Evolutionary conservation across 768 basidiomycete genomes (phyloP).

Genomic region (Pisolithus microcarpus): DNA sequence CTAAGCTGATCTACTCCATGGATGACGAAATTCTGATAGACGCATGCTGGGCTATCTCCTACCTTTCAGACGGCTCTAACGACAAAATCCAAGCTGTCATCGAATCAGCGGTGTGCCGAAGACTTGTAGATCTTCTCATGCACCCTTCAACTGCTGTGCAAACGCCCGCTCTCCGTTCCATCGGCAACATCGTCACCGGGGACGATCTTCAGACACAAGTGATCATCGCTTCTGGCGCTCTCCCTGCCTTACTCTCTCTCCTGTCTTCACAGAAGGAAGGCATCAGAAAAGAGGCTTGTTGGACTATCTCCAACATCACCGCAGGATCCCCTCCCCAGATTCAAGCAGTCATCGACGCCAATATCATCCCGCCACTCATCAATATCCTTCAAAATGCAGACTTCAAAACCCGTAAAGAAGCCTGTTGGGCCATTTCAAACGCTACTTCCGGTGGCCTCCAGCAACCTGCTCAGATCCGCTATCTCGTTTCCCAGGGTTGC

Average conservation of each 20-base stretch:
- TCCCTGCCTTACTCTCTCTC: constrained; percentile 87
- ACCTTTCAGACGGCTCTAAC: constrained; percentile 96
- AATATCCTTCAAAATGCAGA: constrained; percentile 97
- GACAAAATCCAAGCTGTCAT: constrained; percentile 99
- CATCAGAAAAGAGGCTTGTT: constrained; percentile 98
- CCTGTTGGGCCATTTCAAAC: constrained; percentile 99
- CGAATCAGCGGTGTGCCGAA: constrained; percentile 94
- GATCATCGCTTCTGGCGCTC: constrained; percentile 94
- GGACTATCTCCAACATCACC: constrained; percentile 99
- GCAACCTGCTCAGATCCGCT: constrained; percentile 94
- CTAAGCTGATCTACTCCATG: constrained; percentile 96
- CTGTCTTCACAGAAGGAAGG: constrained; percentile 97
- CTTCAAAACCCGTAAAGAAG: constrained; percentile 99
- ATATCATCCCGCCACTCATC: constrained; percentile 96
- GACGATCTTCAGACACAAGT: constrained; percentile 99
- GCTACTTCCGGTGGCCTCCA: constrained; percentile 97
- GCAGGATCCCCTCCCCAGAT: constrained; percentile 97
- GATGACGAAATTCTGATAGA: constrained; percentile 99
- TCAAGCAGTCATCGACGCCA: constrained; percentile 94
- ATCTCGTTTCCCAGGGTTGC: constrained; percentile 95
- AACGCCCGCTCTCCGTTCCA: constrained; percentile 95
- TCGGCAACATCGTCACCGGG: constrained; percentile 98
- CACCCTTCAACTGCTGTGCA: constrained; percentile 92
- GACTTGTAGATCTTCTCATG: constrained; percentile 96
- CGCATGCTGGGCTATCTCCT: constrained; percentile 99